A percentile compares a stretch with the other conserved stretches of the same genome.
phyloP scores from a whole-genome alignment of 108 stramenopile species.

The Fragilariopsis cylindrus region DNA sequence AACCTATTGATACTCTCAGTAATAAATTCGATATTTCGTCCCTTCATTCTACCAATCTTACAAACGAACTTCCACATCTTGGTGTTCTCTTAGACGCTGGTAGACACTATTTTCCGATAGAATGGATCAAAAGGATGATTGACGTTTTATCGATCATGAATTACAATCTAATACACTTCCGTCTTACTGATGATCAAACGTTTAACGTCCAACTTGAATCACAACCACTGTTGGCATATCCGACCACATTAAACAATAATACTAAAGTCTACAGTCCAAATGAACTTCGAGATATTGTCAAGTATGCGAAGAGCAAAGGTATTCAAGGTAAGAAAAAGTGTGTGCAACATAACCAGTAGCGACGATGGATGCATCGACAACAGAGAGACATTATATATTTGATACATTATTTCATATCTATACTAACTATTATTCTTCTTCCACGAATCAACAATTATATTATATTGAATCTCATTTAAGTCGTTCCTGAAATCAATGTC shows the following conservation, averaged over 20 bases:
- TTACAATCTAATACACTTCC: slow-evolving; percentile 39
- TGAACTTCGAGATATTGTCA: slow-evolving; percentile 23
- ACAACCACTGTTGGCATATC: slow-evolving; percentile 27
- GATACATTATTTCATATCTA: too few relatives aligned
- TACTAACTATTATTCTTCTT: too few relatives aligned
- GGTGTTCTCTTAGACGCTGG: slow-evolving; percentile 39
- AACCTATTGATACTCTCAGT: neutral
- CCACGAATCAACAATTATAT: too few relatives aligned
- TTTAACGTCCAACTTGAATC: slow-evolving; percentile 33
- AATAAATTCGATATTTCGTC: neutral
- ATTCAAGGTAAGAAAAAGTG: neutral
- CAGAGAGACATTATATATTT: too few relatives aligned
- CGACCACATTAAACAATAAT: slow-evolving; percentile 13
- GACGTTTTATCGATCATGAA: slow-evolving; percentile 16
- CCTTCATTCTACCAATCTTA: neutral
- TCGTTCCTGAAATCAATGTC: slow-evolving; percentile 35
- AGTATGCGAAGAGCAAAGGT: slow-evolving; percentile 8
- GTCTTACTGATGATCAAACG: slow-evolving; percentile 42
- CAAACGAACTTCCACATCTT: neutral
- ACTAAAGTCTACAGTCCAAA: slow-evolving; percentile 20
- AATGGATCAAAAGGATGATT: slow-evolving; percentile 26
- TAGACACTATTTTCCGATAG: slow-evolving; percentile 27
- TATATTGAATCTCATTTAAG: neutral
- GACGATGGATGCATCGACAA: too few relatives aligned
- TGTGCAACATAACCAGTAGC: too few relatives aligned